Conservation (phyloP, 1,284 basidiomycete species). For the Trametes pubescens region DNA sequence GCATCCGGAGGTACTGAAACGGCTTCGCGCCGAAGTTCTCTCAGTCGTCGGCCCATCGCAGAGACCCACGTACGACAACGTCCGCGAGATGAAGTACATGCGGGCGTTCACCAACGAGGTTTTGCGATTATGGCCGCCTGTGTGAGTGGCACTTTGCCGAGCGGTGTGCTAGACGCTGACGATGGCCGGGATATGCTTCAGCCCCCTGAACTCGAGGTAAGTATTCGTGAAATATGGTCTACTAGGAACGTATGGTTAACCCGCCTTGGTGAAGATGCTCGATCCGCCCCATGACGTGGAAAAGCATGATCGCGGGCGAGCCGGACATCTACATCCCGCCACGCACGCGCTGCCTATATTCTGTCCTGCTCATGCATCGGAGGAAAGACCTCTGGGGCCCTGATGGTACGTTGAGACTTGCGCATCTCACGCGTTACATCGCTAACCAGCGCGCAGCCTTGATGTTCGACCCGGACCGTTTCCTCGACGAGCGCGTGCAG, state of each 20-base stretch:
- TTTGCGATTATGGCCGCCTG: constrained; percentile 65
- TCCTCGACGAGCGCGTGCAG: constrained; percentile 48
- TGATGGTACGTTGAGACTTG: constrained; percentile 51
- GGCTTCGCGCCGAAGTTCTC: constrained; percentile 50
- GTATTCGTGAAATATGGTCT: neutral
- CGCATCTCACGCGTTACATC: no score
- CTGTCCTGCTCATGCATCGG: constrained; percentile 68
- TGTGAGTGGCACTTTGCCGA: constrained; percentile 43
- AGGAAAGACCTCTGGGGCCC: constrained; percentile 72
- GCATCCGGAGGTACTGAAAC: constrained; percentile 45
- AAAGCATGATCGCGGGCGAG: constrained; percentile 49
- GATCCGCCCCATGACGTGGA: constrained; percentile 54
- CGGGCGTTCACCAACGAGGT: constrained; percentile 59
- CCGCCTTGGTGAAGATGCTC: constrained; percentile 35
- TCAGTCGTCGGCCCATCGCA: constrained; percentile 40
- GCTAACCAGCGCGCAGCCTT: constrained; percentile 14
- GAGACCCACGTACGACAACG: constrained; percentile 47
- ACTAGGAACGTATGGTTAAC: neutral
- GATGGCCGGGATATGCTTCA: neutral
- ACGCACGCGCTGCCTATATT: constrained; percentile 55
- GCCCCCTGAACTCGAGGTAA: constrained; percentile 19
- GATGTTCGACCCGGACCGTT: constrained; percentile 56
- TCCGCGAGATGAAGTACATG: constrained; percentile 51
- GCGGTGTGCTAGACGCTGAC: constrained; percentile 3
- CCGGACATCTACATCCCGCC: constrained; percentile 64